Percentiles rank a stretch among this genome's conserved stretches.
Evolutionary conservation across 2,329 filamentous ascomycete species (phyloP).

Genomic region (Talaromyces marneffei): DNA sequence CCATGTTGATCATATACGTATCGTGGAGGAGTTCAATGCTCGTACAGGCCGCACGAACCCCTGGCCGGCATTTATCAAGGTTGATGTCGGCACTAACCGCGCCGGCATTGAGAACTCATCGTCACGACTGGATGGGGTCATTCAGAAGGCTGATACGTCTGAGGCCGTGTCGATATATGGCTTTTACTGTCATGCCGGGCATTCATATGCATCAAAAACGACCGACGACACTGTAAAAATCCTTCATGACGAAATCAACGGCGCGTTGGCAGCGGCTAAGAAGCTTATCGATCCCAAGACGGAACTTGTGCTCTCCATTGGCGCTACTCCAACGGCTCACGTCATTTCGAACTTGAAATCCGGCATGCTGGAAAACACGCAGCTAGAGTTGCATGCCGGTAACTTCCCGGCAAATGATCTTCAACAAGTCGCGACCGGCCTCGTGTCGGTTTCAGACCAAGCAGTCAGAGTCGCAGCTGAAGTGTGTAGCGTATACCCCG

Average conservation of each 20-base stretch:
- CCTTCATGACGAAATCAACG: constrained; percentile 28
- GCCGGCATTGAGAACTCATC: constrained; percentile 29
- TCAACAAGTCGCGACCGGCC: constrained; percentile 35
- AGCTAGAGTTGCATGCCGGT: constrained; percentile 35
- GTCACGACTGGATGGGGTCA: constrained; percentile 22
- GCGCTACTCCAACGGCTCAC: constrained; percentile 35
- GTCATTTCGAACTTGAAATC: constrained; percentile 27
- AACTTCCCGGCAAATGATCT: constrained; percentile 37
- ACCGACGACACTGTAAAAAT: constrained; percentile 27
- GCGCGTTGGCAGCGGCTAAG: constrained; percentile 27
- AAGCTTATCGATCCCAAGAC: constrained; percentile 17
- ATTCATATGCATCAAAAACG: constrained; percentile 32
- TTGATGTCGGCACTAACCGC: constrained; percentile 34
- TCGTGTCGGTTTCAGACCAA: constrained; percentile 26
- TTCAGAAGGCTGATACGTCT: constrained; percentile 25
- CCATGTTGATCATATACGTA: constrained; percentile 29
- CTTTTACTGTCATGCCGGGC: constrained; percentile 37
- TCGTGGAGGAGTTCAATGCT: constrained; percentile 22
- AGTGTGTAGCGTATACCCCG: constrained; percentile 36
- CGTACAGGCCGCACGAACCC: constrained; percentile 1
- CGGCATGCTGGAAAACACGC: constrained; percentile 21
- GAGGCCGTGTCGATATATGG: constrained; percentile 29
- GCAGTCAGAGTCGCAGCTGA: constrained; percentile 30
- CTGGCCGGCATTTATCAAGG: constrained; percentile 36
- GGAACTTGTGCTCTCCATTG: constrained; percentile 30